Conservation (phyloP, 805 yeast genomes). For the Metschnikowia colocasiae region DNA sequence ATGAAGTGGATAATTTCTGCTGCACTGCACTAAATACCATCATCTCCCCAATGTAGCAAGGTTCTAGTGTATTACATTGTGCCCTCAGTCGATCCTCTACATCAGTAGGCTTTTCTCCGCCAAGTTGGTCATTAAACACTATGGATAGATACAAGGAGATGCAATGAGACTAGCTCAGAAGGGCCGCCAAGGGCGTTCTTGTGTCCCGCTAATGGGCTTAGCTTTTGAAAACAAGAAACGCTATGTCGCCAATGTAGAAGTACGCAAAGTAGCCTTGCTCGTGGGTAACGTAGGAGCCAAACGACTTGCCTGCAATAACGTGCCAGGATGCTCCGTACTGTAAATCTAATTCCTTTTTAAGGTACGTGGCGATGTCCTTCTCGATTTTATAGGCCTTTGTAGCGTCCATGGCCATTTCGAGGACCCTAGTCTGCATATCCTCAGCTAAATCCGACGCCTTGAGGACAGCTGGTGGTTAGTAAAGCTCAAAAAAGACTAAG, state of each 20-base stretch:
- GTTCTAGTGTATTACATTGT: not conserved
- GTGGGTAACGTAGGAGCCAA: conserved; percentile 77
- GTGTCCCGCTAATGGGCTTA: not conserved
- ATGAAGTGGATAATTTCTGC: not conserved
- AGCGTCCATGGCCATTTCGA: conserved; percentile 46
- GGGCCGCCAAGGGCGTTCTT: too few species aligned
- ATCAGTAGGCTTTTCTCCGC: not conserved
- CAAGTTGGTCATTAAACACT: not conserved
- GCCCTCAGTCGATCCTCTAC: not conserved
- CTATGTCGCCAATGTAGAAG: conserved; percentile 65
- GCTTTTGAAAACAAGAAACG: conserved; percentile 67
- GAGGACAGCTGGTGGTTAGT: conserved; percentile 29
- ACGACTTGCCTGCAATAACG: conserved; percentile 73
- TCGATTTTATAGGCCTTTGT: conserved; percentile 42
- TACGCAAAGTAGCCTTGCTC: conserved; percentile 70
- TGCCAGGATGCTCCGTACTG: conserved; percentile 74
- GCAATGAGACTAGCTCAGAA: not conserved
- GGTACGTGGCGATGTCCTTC: conserved; percentile 60
- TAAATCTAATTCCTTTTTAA: conserved; percentile 66
- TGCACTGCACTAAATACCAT: not conserved
- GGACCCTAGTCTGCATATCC: conserved; percentile 49
- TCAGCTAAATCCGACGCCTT: conserved; percentile 46
- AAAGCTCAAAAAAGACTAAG: not conserved
- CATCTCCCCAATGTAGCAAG: not conserved
- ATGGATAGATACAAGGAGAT: not conserved